Evolutionary conservation across 2,329 filamentous ascomycete species (phyloP).

Genomic region (Fusarium dlaminii): DNA sequence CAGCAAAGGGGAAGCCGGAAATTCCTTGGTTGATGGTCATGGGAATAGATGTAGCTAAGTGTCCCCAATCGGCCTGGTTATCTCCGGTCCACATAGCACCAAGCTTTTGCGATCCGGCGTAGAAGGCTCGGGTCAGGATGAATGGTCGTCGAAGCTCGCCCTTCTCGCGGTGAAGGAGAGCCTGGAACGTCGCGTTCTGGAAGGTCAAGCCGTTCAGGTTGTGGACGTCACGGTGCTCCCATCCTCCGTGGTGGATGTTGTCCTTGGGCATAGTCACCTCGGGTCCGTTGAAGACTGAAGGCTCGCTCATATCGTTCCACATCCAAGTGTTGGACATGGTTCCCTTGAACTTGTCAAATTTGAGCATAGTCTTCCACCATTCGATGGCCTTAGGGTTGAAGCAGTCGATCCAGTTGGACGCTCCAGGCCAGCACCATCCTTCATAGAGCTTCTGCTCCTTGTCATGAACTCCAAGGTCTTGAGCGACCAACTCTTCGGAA

Average conservation of each 20-base stretch:
- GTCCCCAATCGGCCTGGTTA: slow-evolving; percentile 92
- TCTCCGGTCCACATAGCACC: slow-evolving; percentile 99
- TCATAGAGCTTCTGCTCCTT: slow-evolving; percentile 92
- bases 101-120: slow-evolving; percentile 85
- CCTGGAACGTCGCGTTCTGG: slow-evolving; percentile 92
- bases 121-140: slow-evolving; percentile 92
- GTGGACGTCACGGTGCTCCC: slow-evolving; percentile 97
- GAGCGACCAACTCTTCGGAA: slow-evolving; percentile 82
- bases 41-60: slow-evolving; percentile 87
- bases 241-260: slow-evolving; percentile 88
- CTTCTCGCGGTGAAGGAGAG: slow-evolving; percentile 83
- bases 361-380: slow-evolving; percentile 93
- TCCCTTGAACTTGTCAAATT: slow-evolving; percentile 87
- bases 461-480: slow-evolving; percentile 85
- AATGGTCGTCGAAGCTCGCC: slow-evolving; percentile 89
- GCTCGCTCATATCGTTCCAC: slow-evolving; percentile 99
- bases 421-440: slow-evolving; percentile 98
- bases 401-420: slow-evolving; percentile 94
- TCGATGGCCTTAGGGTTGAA: slow-evolving; percentile 92
- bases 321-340: slow-evolving; percentile 88
- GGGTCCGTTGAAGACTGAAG: slow-evolving; percentile 97
- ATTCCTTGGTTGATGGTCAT: slow-evolving; percentile 96
- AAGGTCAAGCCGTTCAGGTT: slow-evolving; percentile 96
- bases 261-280: slow-evolving; percentile 99
- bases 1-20: slow-evolving; percentile 90